Evolutionary conservation across 2,329 filamentous ascomycete genomes (phyloP), one percentile per base, ranked within the genome.

Genomic region (Aspergillus pseudonomiae): DNA sequence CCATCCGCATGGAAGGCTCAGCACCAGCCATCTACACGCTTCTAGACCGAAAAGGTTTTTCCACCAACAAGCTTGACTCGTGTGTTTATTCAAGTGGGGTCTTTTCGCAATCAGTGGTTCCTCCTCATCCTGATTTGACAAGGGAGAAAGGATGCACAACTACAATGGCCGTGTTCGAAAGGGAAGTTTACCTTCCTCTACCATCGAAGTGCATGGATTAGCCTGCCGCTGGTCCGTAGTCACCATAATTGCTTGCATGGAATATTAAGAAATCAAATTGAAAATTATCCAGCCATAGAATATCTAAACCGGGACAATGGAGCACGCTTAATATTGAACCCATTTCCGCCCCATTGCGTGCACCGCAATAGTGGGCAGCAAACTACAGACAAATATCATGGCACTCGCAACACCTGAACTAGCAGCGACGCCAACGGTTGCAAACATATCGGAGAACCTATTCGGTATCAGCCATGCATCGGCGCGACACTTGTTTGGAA

Each of bases 381-480:
- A 63, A 26, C 68, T 65, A 30, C 67, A 67, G 24, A 62, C 61
- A n/a, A 70, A 68, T 61, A 77, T 68, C 36, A 78, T 57, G 9
- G 68, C 75, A 43, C 66, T 65, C 0, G 64, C 63, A 21, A 78
- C 68, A 10, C 74, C 75, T 0, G 74, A 68, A 59, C 74, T 75
- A 9, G 70, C 70, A 21, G 73, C 74, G n/a, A 76, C 54, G 3
- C 75, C 75, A 21, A 77, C 73, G 52, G 63, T 76, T n/a, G 74
- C 70, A 45, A 78, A 77, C 75, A 77, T 77, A 19, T 67, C 64
- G 3, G 73, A 63, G 59, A 78, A 77, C 74, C 75, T 77, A 57
- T n/a, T 45, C 16, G 9, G 11, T 3, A 50, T 72, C 57, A 74
- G 61, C 41, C 48, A 30, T 39, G 26, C 14, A 12, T 50, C 7